These are phyloP conservation scores for Pilatotrama ljubarskyi DNA, from an alignment of 768 basidiomycete species.

Conservation along the genomic window DNA sequence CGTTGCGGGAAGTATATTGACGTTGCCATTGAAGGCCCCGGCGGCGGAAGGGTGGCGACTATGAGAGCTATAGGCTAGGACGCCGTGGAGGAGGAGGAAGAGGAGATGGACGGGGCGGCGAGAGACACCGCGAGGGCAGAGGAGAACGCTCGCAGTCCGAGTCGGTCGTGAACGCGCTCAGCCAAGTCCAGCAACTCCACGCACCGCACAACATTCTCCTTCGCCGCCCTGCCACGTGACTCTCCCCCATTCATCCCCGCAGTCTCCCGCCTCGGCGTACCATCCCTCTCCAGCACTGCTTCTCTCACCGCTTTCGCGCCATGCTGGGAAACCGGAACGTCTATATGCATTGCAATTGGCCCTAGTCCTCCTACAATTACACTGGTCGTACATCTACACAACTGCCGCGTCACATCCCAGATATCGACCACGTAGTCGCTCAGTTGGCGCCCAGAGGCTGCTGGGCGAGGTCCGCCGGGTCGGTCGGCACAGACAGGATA, in stretches of 20 bases:
- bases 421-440: background rate
- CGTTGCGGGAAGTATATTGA: constrained; percentile 48
- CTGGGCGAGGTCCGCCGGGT: constrained; percentile 72
- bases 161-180: constrained; percentile 11
- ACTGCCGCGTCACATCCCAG: background rate
- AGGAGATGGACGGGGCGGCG: background rate
- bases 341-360: constrained; percentile 8
- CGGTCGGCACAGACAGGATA: constrained; percentile 80
- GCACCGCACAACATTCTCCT: background rate
- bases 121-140: constrained; percentile 2
- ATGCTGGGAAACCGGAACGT: background rate
- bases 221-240: constrained; percentile 15
- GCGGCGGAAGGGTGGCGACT: constrained; percentile 25
- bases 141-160: background rate
- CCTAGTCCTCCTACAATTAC: constrained; percentile 15
- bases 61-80: constrained; percentile 20
- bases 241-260: background rate
- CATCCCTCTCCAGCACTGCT: background rate
- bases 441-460: constrained; percentile 51
- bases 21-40: constrained; percentile 42
- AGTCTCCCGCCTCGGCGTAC: background rate
- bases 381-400: constrained; percentile 17
- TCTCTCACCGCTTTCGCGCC: background rate
- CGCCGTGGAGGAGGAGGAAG: constrained; percentile 8
- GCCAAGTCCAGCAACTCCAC: background rate